Evolutionary conservation across 768 basidiomycete genomes (phyloP), one percentile per base, ranked within the genome.

Genomic region (Rhizopogon salebrosus): DNA sequence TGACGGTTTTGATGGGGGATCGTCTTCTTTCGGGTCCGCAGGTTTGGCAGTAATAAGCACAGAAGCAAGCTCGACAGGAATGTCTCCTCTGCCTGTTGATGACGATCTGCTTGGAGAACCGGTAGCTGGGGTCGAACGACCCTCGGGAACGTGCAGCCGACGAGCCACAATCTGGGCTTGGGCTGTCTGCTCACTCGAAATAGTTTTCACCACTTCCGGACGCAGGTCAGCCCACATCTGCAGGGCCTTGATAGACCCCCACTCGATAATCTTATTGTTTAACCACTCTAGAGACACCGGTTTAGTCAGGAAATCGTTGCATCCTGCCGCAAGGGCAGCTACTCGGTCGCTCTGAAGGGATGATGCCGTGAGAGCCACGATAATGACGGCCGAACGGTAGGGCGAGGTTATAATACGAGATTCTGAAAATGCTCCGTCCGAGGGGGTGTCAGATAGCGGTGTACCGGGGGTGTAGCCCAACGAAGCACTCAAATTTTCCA

Each of bases 231-330:
- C 91, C 86, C 89, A 93, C 88, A 92, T 92, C 64, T 92, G 89
- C 52, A 93, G 64, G 5, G 89, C 90, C 66, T 93, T 93, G 72
- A 99, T 98, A 3, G 92, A 95, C 0, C 97, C 97, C 97, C 97
- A 99, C 68, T 99, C 97, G 55, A 95, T 91, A 65, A 98, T 95
- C 75, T 99, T 99, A 74, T 86, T 91, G 66, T 98, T 93, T 48
- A 99, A 75, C 97, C 97, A 99, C 41, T 87, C 77, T 26, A 97
- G 75, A 6, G 91, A 92, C 27, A 99, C 95, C 0, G 97, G 97
- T 64, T 99, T 99, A 38, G 95, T 98, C 45, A 99, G 70, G 72
- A 98, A 99, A 68, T 99, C 97, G 62, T 99, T 98, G 72, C 97
- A 99, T 6, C 97, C 97, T 2, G 97, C 97, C 4, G 92, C 95